Evolutionary conservation across 495 filamentous ascomycete genomes (phyloP), one percentile per base, ranked within the genome.

Genomic region (Penicillium desertorum): DNA sequence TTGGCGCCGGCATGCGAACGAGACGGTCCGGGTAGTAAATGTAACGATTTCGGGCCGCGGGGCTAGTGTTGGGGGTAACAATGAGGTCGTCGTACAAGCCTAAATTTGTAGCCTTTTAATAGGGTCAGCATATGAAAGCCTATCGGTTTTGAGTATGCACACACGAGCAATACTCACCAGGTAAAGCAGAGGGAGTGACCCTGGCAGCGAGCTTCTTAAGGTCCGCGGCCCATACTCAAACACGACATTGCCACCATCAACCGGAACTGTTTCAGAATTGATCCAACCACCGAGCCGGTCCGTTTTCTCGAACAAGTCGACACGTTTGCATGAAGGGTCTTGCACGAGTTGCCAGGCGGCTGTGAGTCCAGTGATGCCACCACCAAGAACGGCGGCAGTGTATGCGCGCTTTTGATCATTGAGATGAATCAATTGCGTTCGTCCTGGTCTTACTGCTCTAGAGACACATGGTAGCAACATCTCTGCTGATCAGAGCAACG

Each of bases 21-120:
- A 99, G 81, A 63, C 86, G 90, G 66, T 97, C 89, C 4, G 92
- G 91, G 63, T 95, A 96, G 79, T 96, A 98, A 48, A 98, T 81
- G 68, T 81, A 98, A n/a, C 90, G 87, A 59, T 87, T 86, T 51
- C 66, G 65, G 12, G 83, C 77, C 6, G 79, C 80, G 0, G 74
- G 75, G 1, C 76, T 76, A 30, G 62, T 65, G 49, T 77, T 83
- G 23, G 66, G 58, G 7, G 81, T 84, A 39, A 77, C 67, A n/a
- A 89, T 61, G n/a, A 94, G 58, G 57, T 91, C 77, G 45, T 85
- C 63, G 17, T 76, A 62, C 45, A 98, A 70, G 12, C 71, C 78
- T 17, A 97, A 73, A 11, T 83, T 76, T 34, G 74, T 61, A 45
- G 94, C 75, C 91, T 95, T 58, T 45, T 37, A 19, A 16, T 11